Evolutionary conservation across 2,329 filamentous ascomycete species (phyloP).

Genomic region (Alternaria dauci): DNA sequence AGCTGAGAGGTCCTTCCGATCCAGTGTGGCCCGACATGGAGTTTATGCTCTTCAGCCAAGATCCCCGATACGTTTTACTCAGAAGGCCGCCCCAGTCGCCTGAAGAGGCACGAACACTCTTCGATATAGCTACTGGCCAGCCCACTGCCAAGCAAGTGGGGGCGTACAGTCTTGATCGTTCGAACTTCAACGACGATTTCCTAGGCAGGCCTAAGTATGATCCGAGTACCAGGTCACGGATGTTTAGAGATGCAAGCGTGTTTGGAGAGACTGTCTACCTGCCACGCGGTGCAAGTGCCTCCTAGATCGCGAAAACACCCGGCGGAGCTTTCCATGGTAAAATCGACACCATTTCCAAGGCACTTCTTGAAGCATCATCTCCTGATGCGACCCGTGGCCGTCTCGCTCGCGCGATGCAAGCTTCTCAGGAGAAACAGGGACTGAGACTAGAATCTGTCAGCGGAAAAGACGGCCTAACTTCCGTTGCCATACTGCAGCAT

Average conservation of each 20-base stretch:
- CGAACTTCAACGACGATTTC: neutral
- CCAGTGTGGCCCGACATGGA: conserved; percentile 18
- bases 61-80: conserved; percentile 12
- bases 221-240: neutral
- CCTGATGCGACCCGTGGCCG: neutral
- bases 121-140: conserved; percentile 8
- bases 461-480: neutral
- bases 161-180: neutral
- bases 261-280: conserved; percentile 10
- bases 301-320: neutral
- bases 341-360: neutral
- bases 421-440: neutral
- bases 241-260: conserved; percentile 8
- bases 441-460: neutral
- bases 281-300: neutral
- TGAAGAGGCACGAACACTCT: conserved; percentile 3
- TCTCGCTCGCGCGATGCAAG: neutral
- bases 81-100: conserved; percentile 2
- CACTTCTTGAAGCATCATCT: neutral
- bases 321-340: neutral
- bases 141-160: neutral
- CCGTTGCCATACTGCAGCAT: conserved; percentile 3
- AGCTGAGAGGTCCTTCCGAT: neutral
- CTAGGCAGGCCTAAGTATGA: neutral
- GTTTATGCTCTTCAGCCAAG: conserved; percentile 11